phyloP scores from a whole-genome alignment of 2,329 filamentous ascomycete genomes.

The Talaromyces sp. region DNA sequence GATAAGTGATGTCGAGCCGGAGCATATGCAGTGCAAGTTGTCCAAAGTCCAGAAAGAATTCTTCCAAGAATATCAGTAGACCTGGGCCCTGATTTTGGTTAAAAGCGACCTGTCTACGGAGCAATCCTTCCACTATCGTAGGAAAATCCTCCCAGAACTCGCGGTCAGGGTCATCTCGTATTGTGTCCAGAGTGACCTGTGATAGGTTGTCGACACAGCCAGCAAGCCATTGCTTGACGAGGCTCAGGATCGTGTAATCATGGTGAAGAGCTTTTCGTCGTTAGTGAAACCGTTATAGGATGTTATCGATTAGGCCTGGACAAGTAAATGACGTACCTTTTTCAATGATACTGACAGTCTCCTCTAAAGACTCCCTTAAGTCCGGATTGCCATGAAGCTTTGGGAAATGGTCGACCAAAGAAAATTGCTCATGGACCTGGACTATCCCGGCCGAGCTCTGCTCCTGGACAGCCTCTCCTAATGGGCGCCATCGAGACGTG shows the following conservation, averaged over 20 bases:
- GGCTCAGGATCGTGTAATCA: constrained; percentile 31
- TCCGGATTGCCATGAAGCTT: constrained; percentile 28
- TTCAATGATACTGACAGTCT: constrained; percentile 33
- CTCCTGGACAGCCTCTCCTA: constrained; percentile 35
- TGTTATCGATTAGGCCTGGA: neutral
- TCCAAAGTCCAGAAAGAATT: constrained; percentile 41
- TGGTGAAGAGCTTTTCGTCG: constrained; percentile 27
- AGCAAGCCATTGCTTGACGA: constrained; percentile 44
- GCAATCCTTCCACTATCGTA: constrained; percentile 36
- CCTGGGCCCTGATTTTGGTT: constrained; percentile 30
- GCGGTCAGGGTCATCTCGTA: constrained; percentile 39
- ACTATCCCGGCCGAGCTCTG: constrained; percentile 30
- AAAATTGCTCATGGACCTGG: constrained; percentile 32
- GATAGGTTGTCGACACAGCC: constrained; percentile 34
- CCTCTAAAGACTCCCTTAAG: constrained; percentile 32
- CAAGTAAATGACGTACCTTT: constrained; percentile 29
- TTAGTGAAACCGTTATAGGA: neutral
- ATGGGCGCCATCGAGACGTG: constrained; percentile 42
- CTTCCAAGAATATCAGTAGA: constrained; percentile 34
- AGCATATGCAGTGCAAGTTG: constrained; percentile 42
- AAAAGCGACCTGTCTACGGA: constrained; percentile 38
- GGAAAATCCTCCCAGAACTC: constrained; percentile 48
- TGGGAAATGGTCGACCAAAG: constrained; percentile 38
- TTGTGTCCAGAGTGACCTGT: constrained; percentile 32
- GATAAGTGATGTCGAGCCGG: constrained; percentile 35